Evolutionary conservation across 2,329 filamentous ascomycete species (phyloP), one percentile per base, ranked within the genome.

Genomic region (Talaromyces sp.): DNA sequence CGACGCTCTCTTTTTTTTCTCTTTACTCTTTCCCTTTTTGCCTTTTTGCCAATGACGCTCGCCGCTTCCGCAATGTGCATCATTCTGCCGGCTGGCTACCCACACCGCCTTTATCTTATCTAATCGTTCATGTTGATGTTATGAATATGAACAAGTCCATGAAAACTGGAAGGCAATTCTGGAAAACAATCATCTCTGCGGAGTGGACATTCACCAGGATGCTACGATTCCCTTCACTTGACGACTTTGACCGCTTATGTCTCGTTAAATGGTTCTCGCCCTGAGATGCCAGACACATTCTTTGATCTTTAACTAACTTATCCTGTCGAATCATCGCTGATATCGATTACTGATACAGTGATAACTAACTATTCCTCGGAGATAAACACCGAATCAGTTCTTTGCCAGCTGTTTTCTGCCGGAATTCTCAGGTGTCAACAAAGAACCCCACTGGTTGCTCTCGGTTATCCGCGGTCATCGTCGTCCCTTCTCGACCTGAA

Each of bases 381-480:
- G 43, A 31, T 46, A 31, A 46, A 22, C 13, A 3, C 22, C 15
- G 5, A 21, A 5, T 15, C 22, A 28, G 4, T 2, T 36, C 6
- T 33, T 7, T 31, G 21, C 36, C 15, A 22, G 5, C 7, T 17
- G n/a, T 21, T 43, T 1, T 40, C 3, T 57, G 55, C 55, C 55
- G 17, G 36, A 43, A 33, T 35, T 35, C 19, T 57, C 55, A 52
- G 55, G 56, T 46, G 37, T 37, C 46, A 10, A 43, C 19, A 53
- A 17, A 25, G 7, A 28, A 2, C 22, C 9, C 51, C 41, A 4
- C 31, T 21, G 17, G 36, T 39, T 15, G 21, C 28, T 31, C 53
- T 60, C 59, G 59, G 59, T 58, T 60, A 60, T 55, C 35, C 41
- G 55, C 59, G 59, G 59, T 52, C 51, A 10, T 55, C 53, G 50